Evolutionary conservation across 2,329 filamentous ascomycete genomes (phyloP), one percentile per base, ranked within the genome.

Genomic region (Aspergillus quadricinctus): DNA sequence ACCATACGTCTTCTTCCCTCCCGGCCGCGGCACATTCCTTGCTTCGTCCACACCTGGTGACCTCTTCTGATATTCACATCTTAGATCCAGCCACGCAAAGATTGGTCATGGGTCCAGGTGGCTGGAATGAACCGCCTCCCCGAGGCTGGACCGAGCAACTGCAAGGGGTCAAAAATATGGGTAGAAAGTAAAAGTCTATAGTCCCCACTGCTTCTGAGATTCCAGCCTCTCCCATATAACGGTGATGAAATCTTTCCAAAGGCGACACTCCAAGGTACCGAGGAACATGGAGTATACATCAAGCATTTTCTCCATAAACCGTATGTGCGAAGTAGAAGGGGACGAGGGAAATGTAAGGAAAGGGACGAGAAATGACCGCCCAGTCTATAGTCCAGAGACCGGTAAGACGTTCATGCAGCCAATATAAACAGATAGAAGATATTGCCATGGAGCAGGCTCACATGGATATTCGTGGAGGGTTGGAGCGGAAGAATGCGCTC

Each of bases 231-330:
- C 14, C 31, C 14, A 17, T 10, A 21, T 19, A 21, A 21, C n/a
- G 40, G 10, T 21, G 21, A 43, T 4, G 9, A 21, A 43, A 43
- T 43, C 40, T 23, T 21, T 23, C 19, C 40, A 43, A 7, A 37
- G 31, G 14, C 31, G 31, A 37, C 31, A 17, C 31, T 37, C 14
- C 31, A 37, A 5, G 31, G 31, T 37, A 37, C 48, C 53, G 41
- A 46, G 52, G 58, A 58, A 48, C 56, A 57, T 61, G 60, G 53
- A 54, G 56, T 49, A 62, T 64, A 60, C 63, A 60, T 63, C 62
- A 61, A 61, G 61, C 60, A 65, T 56, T n/a, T n/a, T n/a, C 56
- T 54, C 52, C 54, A 43, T 49, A 57, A 37, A 50, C 46, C 57
- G 50, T 51, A 53, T 53, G 45, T 50, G 53, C 54, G 58, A 48